phyloP scores from a whole-genome alignment of 371 early-diverging fungal species.

The Thermomucor indicae-seudaticae region DNA sequence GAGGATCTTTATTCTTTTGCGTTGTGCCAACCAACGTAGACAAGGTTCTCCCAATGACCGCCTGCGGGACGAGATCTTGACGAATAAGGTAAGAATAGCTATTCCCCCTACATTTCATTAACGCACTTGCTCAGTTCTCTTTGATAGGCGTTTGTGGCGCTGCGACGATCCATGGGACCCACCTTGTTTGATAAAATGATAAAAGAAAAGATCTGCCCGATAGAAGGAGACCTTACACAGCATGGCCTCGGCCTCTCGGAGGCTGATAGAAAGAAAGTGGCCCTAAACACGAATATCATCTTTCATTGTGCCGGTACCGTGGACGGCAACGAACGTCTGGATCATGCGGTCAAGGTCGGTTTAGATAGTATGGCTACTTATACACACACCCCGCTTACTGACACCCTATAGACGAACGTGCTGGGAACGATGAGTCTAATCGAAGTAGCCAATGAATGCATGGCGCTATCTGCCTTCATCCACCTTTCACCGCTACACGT shows the following conservation, averaged over 20 bases:
- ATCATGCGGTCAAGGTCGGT: slow-evolving; percentile 45
- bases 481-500: slow-evolving; percentile 52
- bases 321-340: slow-evolving; percentile 50
- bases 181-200: slow-evolving; percentile 33
- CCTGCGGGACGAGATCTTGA: slow-evolving; percentile 38
- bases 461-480: slow-evolving; percentile 39
- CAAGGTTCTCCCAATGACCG: slow-evolving; percentile 15
- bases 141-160: slow-evolving; percentile 33
- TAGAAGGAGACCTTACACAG: slow-evolving; percentile 48
- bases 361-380: neutral
- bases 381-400: neutral
- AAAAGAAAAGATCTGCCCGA: slow-evolving; percentile 48
- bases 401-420: slow-evolving; percentile 38
- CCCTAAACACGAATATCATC: slow-evolving; percentile 40
- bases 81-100: slow-evolving; percentile 29
- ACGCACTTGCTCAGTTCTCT: neutral
- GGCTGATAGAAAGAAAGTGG: slow-evolving; percentile 34
- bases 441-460: slow-evolving; percentile 49
- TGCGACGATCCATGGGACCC: slow-evolving; percentile 39
- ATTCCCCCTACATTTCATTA: neutral
- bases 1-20: slow-evolving; percentile 32
- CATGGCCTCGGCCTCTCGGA: slow-evolving; percentile 46
- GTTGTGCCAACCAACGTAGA: slow-evolving; percentile 20
- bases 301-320: slow-evolving; percentile 58
- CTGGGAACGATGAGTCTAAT: slow-evolving; percentile 48